These are phyloP conservation scores for Collybia sordida DNA, from an alignment of 768 basidiomycete genomes.

Conservation along the genomic window DNA sequence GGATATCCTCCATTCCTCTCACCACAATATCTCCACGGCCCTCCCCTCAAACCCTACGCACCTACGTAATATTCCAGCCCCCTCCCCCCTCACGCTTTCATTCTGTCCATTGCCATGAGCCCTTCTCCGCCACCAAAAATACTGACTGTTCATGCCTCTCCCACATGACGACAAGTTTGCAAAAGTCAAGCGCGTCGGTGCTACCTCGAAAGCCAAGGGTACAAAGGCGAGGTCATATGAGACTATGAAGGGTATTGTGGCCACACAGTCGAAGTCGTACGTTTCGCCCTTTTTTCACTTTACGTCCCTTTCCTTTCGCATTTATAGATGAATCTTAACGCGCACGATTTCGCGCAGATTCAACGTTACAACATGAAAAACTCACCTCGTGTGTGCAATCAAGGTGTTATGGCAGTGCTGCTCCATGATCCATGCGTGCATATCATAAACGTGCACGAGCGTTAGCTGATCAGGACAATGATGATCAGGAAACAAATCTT, in stretches of 20 bases:
- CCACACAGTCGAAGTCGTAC: constrained; percentile 64
- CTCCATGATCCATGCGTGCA: constrained; percentile 19
- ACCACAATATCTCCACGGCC: constrained; percentile 45
- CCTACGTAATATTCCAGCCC: constrained; percentile 58
- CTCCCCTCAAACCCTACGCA: constrained; percentile 65
- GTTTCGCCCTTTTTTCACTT: constrained; percentile 28
- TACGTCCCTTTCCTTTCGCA: too few relatives aligned
- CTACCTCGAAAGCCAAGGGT: constrained; percentile 20
- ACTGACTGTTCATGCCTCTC: constrained; percentile 65
- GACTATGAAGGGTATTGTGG: constrained; percentile 77
- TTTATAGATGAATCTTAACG: constrained; percentile 77
- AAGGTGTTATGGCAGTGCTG: constrained; percentile 50
- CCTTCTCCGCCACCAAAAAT: constrained; percentile 73
- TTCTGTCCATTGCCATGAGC: constrained; percentile 73
- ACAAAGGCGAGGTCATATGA: constrained; percentile 38
- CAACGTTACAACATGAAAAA: constrained; percentile 66
- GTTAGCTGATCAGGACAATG: constrained; percentile 1
- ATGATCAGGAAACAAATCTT: constrained; percentile 9
- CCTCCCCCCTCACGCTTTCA: constrained; percentile 64
- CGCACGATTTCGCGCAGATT: constrained; percentile 78
- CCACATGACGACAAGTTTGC: constrained; percentile 83
- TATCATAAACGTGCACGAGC: constrained; percentile 28
- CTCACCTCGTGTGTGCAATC: constrained; percentile 56
- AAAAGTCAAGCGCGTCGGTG: constrained; percentile 56
- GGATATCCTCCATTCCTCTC: not conserved